phyloP scores from a whole-genome alignment of 1,284 basidiomycete species.

The Coniferiporia sulphurascens region DNA sequence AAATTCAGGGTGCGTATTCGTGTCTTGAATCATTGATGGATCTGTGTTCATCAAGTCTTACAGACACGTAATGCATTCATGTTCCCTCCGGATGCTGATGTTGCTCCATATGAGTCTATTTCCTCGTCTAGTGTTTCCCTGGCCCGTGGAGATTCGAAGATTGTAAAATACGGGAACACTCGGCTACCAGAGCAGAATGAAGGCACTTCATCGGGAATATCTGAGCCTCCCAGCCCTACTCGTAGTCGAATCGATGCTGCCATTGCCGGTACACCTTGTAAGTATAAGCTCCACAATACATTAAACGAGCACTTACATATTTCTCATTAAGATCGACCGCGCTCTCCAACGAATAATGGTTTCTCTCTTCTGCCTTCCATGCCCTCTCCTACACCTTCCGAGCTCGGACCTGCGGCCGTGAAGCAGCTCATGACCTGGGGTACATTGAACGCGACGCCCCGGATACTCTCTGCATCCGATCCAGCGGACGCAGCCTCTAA shows the following conservation, averaged over 20 bases:
- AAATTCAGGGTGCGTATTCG: slow-evolving; percentile 67
- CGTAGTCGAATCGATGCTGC: slow-evolving; percentile 85
- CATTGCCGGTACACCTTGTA: slow-evolving; percentile 78
- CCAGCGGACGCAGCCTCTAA: slow-evolving; percentile 29
- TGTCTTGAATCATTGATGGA: slow-evolving; percentile 1
- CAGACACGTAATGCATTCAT: slow-evolving; percentile 88
- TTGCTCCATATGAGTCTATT: slow-evolving; percentile 66
- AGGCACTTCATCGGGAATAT: slow-evolving; percentile 35
- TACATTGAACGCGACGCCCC: slow-evolving; percentile 80
- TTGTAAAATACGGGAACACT: slow-evolving; percentile 76
- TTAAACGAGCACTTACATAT: slow-evolving; percentile 18
- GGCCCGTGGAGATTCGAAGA: slow-evolving; percentile 49
- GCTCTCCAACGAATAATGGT: slow-evolving; percentile 48
- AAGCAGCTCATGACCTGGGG: slow-evolving; percentile 95
- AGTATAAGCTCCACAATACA: slow-evolving; percentile 23
- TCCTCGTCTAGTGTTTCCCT: slow-evolving; percentile 30
- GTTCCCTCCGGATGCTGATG: slow-evolving; percentile 88
- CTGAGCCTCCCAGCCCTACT: slow-evolving; percentile 79
- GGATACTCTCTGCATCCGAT: slow-evolving; percentile 67
- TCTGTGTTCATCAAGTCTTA: slow-evolving; percentile 13
- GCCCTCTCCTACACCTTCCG: slow-evolving; percentile 80
- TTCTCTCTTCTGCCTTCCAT: slow-evolving; percentile 77
- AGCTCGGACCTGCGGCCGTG: slow-evolving; percentile 69
- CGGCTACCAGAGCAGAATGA: slow-evolving; percentile 66
- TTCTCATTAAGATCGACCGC: slow-evolving; percentile 46